A percentile compares a stretch with the other conserved stretches of the same genome.
Evolutionary conservation across 331 rosid genomes (phyloP).

Genomic region (Malus hybrid): DNA sequence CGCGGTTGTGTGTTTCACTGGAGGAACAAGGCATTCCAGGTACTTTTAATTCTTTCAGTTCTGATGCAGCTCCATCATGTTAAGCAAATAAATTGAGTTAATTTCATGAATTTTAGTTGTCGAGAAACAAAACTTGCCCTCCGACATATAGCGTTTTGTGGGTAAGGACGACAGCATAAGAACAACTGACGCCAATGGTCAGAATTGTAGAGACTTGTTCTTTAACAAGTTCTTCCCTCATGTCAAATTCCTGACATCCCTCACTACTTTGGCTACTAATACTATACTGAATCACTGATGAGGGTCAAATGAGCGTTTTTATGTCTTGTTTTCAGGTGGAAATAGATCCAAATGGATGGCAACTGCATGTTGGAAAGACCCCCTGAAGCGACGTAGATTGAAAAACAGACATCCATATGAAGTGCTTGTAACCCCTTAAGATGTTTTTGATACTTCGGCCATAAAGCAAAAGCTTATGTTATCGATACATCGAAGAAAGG

Average conservation of each 20-base stretch:
- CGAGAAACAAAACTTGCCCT: not conserved
- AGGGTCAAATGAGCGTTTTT: not conserved
- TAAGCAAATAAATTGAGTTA: not conserved
- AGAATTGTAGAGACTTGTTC: not conserved
- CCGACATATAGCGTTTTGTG: not conserved
- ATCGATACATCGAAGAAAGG: too few relatives aligned
- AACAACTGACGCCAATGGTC: not conserved
- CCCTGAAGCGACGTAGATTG: constrained; percentile 2
- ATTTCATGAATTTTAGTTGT: not conserved
- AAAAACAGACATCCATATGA: not conserved
- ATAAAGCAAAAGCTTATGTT: too few relatives aligned
- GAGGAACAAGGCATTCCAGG: constrained; percentile 54
- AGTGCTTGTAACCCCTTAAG: not conserved
- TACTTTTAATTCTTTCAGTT: constrained; percentile 6
- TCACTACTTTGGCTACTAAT: not conserved
- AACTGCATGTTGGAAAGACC: constrained; percentile 19
- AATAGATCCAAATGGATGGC: constrained; percentile 35
- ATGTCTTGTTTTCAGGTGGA: constrained; percentile 25
- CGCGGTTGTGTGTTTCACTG: constrained; percentile 58
- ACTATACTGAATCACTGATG: not conserved
- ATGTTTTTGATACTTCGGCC: too few relatives aligned
- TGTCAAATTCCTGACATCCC: not conserved
- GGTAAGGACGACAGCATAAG: not conserved
- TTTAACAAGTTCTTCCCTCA: not conserved
- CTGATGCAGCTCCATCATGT: not conserved